Percentiles rank a stretch among this genome's conserved stretches.
These are phyloP conservation scores for Takashimella tepidaria DNA, from an alignment of 1,284 basidiomycete genomes.

Conservation along the genomic window DNA sequence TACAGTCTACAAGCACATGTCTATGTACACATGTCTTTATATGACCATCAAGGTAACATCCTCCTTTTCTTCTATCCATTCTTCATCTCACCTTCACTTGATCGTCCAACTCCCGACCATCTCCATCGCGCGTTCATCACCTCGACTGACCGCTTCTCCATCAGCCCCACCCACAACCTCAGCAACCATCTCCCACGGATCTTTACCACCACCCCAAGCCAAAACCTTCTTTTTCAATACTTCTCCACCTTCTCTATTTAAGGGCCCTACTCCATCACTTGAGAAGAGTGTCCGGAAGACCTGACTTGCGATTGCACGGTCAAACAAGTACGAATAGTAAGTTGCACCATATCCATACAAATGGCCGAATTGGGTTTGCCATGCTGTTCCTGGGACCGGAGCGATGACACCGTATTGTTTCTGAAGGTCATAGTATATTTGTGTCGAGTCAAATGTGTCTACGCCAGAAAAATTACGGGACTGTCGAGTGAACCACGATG, in stretches of 20 bases:
- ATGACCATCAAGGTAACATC: too few relatives aligned
- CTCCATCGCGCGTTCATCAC: slow-evolving; percentile 77
- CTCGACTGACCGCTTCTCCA: slow-evolving; percentile 47
- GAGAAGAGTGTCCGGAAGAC: slow-evolving; percentile 78
- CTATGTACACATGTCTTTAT: too few relatives aligned
- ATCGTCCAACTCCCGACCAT: slow-evolving; percentile 74
- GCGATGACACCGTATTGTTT: slow-evolving; percentile 71
- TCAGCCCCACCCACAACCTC: slow-evolving; percentile 55
- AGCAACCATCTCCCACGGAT: slow-evolving; percentile 93
- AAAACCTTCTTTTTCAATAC: slow-evolving; percentile 72
- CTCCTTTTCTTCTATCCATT: too few relatives aligned
- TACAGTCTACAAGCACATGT: too few relatives aligned
- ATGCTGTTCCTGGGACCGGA: slow-evolving; percentile 72
- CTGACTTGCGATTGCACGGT: slow-evolving; percentile 86
- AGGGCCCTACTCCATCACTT: slow-evolving; percentile 51
- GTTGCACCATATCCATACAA: slow-evolving; percentile 94
- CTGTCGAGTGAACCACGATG: slow-evolving; percentile 18
- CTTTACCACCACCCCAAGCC: slow-evolving; percentile 77
- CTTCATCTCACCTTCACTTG: too few relatives aligned
- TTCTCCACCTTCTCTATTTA: slow-evolving; percentile 66
- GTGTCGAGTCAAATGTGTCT: slow-evolving; percentile 63
- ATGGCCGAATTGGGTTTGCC: slow-evolving; percentile 94
- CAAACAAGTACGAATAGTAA: slow-evolving; percentile 96
- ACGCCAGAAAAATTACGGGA: background rate
- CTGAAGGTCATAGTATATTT: slow-evolving; percentile 60